Conservation (phyloP, 371 early-diverging fungal species). For the Circinella minor region DNA sequence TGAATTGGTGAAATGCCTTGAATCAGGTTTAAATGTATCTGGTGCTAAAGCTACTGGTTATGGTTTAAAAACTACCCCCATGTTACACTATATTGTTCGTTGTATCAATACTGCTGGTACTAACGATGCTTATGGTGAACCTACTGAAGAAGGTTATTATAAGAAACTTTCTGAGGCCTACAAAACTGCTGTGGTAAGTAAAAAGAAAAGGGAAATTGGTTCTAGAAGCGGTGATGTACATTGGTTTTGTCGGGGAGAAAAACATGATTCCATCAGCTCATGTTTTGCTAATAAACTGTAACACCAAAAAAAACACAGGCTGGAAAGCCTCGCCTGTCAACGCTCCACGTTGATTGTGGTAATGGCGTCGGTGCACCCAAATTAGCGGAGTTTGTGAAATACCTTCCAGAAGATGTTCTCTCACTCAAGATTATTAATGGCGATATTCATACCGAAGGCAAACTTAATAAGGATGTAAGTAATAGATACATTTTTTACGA, state of each 20-base stretch:
- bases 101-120: slow-evolving; percentile 85
- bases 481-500: neutral
- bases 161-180: slow-evolving; percentile 86
- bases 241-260: neutral
- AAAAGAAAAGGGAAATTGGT: neutral
- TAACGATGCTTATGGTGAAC: slow-evolving; percentile 87
- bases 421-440: slow-evolving; percentile 74
- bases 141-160: slow-evolving; percentile 92
- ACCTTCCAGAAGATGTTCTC: slow-evolving; percentile 69
- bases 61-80: slow-evolving; percentile 97
- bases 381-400: slow-evolving; percentile 73
- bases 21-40: slow-evolving; percentile 79
- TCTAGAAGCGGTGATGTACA: neutral
- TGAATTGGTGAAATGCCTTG: slow-evolving; percentile 79
- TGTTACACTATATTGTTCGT: slow-evolving; percentile 95
- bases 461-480: slow-evolving; percentile 85
- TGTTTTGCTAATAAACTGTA: neutral
- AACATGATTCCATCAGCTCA: neutral
- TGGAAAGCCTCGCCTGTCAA: slow-evolving; percentile 70
- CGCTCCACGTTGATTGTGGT: slow-evolving; percentile 89
- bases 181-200: slow-evolving; percentile 78
- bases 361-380: slow-evolving; percentile 98
- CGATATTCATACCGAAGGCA: slow-evolving; percentile 66
- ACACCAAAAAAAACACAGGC: slow-evolving; percentile 37
- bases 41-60: slow-evolving; percentile 75